A percentile compares a stretch with the other conserved stretches of the same genome.
Evolutionary conservation across 352 stramenopile species (phyloP).

Genomic region (Phytopythium delawarense): DNA sequence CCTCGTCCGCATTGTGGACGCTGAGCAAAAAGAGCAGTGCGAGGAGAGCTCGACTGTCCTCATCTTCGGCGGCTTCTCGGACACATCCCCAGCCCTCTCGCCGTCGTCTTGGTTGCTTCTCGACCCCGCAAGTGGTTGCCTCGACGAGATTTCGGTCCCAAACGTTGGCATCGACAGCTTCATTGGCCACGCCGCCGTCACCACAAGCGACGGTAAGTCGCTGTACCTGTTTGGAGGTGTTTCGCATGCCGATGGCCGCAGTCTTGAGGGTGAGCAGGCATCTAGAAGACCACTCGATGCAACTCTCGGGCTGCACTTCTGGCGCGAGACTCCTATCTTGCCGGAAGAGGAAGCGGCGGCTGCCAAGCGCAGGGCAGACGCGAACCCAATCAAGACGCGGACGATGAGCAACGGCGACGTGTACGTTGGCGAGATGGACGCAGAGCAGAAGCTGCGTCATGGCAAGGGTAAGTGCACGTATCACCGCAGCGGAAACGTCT

Average conservation of each 20-base stretch:
- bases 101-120: slow-evolving; percentile 37
- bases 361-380: slow-evolving; percentile 14
- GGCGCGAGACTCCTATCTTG: slow-evolving; percentile 37
- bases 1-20: slow-evolving; percentile 17
- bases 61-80: slow-evolving; percentile 54
- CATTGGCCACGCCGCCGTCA: slow-evolving; percentile 37
- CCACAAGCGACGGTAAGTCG: slow-evolving; percentile 33
- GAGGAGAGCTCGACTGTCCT: slow-evolving; percentile 24
- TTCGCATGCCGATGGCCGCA: slow-evolving; percentile 4
- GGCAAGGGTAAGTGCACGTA: slow-evolving; percentile 66
- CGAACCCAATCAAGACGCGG: slow-evolving; percentile 42
- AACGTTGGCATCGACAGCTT: slow-evolving; percentile 36
- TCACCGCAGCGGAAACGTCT: slow-evolving; percentile 36
- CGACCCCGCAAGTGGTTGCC: slow-evolving; percentile 19
- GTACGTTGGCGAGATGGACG: slow-evolving; percentile 65
- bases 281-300: slow-evolving; percentile 30
- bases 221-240: slow-evolving; percentile 60
- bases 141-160: slow-evolving; percentile 26
- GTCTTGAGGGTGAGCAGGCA: slow-evolving; percentile 9
- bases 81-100: slow-evolving; percentile 16
- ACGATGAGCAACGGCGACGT: slow-evolving; percentile 54
- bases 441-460: slow-evolving; percentile 29
- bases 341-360: slow-evolving; percentile 25
- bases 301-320: slow-evolving; percentile 53
- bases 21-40: slow-evolving; percentile 13